A percentile compares a stretch with the other conserved stretches of the same genome.
Evolutionary conservation across 1,139 yeast species (phyloP).

Genomic region (Pichia norvegensis): DNA sequence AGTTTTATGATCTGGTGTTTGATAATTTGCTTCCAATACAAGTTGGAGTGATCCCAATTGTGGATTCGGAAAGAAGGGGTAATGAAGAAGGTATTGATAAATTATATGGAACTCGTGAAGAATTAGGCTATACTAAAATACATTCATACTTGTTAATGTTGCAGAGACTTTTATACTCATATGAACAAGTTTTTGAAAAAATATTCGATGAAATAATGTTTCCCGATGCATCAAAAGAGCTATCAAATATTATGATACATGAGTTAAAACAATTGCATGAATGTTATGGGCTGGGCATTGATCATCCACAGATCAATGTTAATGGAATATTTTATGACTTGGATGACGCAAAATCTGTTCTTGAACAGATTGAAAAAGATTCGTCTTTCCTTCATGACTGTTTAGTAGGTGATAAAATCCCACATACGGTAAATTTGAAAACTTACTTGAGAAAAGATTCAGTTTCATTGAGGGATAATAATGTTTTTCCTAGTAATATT

Average conservation of each 20-base stretch:
- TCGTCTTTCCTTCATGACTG: conserved; percentile 21
- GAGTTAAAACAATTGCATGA: conserved; percentile 35
- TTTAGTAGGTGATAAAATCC: conserved; percentile 28
- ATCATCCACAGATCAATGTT: conserved; percentile 47
- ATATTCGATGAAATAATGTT: conserved; percentile 11
- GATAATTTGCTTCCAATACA: conserved; percentile 66
- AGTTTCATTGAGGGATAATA: conserved; percentile 25
- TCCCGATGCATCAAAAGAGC: conserved; percentile 8
- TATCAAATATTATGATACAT: conserved; percentile 1
- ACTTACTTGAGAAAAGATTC: conserved; percentile 22
- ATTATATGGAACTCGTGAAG: conserved; percentile 31
- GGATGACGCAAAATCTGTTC: conserved; percentile 29
- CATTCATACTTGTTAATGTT: conserved; percentile 20
- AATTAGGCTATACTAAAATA: conserved; percentile 23
- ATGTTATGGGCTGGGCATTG: conserved; percentile 5
- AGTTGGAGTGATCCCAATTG: conserved; percentile 68
- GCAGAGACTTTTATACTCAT: conserved; percentile 13
- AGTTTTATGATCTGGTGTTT: conserved; percentile 44
- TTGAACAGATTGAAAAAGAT: conserved; percentile 34
- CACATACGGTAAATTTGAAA: conserved; percentile 24
- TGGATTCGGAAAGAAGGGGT: conserved; percentile 18
- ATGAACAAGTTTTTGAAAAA: conserved; percentile 7
- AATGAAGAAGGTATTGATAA: conserved; percentile 22
- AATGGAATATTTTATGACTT: conserved; percentile 60
- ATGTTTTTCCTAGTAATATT: conserved; percentile 29